Evolutionary conservation across 371 early-diverging fungal species (phyloP).

Genomic region (Apophysomyces trapeziformis): DNA sequence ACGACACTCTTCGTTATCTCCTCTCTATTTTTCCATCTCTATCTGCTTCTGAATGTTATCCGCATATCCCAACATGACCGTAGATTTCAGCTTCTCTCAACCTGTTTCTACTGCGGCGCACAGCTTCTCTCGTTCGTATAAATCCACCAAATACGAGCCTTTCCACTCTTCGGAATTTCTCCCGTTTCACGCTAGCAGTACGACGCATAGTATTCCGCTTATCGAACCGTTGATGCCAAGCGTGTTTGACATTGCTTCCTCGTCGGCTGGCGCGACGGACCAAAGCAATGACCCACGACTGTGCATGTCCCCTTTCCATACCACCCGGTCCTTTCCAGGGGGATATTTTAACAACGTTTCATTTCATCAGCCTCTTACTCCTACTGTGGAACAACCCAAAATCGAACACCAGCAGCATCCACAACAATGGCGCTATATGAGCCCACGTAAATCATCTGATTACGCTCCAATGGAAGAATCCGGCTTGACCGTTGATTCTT

Average conservation of each 20-base stretch:
- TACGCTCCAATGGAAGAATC: constrained; percentile 19
- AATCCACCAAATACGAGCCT: constrained; percentile 12
- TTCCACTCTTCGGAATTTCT: constrained; percentile 10
- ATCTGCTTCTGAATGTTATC: constrained; percentile 26
- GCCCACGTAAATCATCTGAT: constrained; percentile 1
- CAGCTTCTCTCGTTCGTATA: constrained; percentile 14
- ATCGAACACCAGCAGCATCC: constrained; percentile 15
- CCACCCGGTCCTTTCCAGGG: constrained; percentile 13
- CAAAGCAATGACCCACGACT: constrained; percentile 12
- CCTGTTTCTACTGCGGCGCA: constrained; percentile 16
- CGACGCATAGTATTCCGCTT: neutral
- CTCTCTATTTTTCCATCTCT: neutral
- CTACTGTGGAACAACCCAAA: constrained; percentile 3
- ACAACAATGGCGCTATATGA: constrained; percentile 21
- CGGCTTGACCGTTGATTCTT: constrained; percentile 33
- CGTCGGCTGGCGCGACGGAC: constrained; percentile 27
- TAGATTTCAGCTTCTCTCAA: constrained; percentile 29
- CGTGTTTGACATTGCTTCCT: constrained; percentile 15
- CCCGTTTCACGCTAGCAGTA: constrained; percentile 1
- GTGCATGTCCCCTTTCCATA: constrained; percentile 13
- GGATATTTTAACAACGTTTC: constrained; percentile 15
- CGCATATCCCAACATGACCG: constrained; percentile 27
- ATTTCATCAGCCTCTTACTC: constrained; percentile 9
- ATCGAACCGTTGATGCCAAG: constrained; percentile 7
- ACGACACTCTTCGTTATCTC: constrained; percentile 12